A percentile compares a stretch with the other conserved stretches of the same genome.
phyloP scores from a whole-genome alignment of 352 stramenopile genomes.

The Globisporangium polare region DNA sequence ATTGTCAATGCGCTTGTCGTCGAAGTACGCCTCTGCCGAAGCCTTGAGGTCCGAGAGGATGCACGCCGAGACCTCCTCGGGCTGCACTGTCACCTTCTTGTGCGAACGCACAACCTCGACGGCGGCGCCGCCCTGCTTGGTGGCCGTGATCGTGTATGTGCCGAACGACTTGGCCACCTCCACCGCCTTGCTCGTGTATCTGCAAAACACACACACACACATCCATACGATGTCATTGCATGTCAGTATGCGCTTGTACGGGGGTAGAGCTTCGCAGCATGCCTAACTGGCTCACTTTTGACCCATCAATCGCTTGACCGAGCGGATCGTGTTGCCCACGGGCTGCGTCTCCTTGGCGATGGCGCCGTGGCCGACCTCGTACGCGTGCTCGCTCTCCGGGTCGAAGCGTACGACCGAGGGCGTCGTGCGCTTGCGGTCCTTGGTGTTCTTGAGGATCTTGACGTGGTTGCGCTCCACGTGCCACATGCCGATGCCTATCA shows the following conservation, averaged over 20 bases:
- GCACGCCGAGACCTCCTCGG: slow-evolving; percentile 64
- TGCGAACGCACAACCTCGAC: slow-evolving; percentile 38
- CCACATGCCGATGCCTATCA: slow-evolving; percentile 72
- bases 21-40: slow-evolving; percentile 67
- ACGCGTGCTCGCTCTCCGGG: slow-evolving; percentile 32
- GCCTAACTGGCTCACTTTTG: slow-evolving; percentile 26
- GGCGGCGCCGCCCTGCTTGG: slow-evolving; percentile 50
- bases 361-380: slow-evolving; percentile 52
- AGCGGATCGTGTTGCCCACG: slow-evolving; percentile 68
- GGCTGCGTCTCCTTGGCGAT: slow-evolving; percentile 51
- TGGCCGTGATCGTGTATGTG: slow-evolving; percentile 44
- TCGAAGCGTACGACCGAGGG: slow-evolving; percentile 78
- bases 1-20: slow-evolving; percentile 50
- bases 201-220: neutral
- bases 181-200: slow-evolving; percentile 52
- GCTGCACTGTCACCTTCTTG: slow-evolving; percentile 33
- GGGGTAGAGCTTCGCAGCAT: neutral
- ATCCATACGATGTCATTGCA: neutral
- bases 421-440: slow-evolving; percentile 61
- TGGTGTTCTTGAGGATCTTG: slow-evolving; percentile 80
- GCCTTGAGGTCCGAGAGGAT: slow-evolving; percentile 68
- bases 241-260: neutral
- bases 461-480: slow-evolving; percentile 73
- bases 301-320: slow-evolving; percentile 83
- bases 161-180: slow-evolving; percentile 55